These are phyloP conservation scores for Chenopodium album DNA, from an alignment of 148 eudicot species.

Conservation along the genomic window DNA sequence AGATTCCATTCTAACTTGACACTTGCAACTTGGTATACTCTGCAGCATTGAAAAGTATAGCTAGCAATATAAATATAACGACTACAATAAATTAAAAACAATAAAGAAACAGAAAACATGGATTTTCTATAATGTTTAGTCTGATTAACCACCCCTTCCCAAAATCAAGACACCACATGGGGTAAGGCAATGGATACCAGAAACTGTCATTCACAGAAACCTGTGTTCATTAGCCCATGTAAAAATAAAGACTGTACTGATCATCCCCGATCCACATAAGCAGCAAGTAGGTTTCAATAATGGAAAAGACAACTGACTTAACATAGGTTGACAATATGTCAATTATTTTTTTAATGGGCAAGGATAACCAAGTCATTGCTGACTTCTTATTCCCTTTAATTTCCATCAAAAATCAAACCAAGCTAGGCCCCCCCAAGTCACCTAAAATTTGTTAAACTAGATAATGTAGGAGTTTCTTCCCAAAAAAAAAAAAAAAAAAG, in stretches of 20 bases:
- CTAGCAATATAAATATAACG: neutral
- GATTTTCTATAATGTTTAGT: too few relatives aligned
- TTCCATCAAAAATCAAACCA: neutral
- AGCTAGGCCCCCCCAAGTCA: neutral
- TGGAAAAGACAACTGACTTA: neutral
- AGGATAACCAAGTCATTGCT: neutral
- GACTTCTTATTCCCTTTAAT: neutral
- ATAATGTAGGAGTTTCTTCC: neutral
- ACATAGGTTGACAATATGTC: too few relatives aligned
- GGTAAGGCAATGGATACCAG: too few relatives aligned
- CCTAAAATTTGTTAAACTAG: neutral
- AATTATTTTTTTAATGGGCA: neutral
- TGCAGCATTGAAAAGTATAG: constrained; percentile 31
- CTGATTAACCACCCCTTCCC: too few relatives aligned
- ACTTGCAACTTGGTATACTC: constrained; percentile 92
- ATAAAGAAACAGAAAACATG: too few relatives aligned
- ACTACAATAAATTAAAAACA: neutral
- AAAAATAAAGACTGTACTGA: neutral
- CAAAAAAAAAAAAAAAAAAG: too few relatives aligned
- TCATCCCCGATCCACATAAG: neutral
- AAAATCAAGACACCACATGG: too few relatives aligned
- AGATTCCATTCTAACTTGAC: constrained; percentile 93
- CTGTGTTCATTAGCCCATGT: too few relatives aligned
- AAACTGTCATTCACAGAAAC: too few relatives aligned
- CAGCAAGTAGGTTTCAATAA: neutral